These are phyloP conservation scores for Apiotrichum gamsii DNA, from an alignment of 1,284 basidiomycete species.

Conservation along the genomic window DNA sequence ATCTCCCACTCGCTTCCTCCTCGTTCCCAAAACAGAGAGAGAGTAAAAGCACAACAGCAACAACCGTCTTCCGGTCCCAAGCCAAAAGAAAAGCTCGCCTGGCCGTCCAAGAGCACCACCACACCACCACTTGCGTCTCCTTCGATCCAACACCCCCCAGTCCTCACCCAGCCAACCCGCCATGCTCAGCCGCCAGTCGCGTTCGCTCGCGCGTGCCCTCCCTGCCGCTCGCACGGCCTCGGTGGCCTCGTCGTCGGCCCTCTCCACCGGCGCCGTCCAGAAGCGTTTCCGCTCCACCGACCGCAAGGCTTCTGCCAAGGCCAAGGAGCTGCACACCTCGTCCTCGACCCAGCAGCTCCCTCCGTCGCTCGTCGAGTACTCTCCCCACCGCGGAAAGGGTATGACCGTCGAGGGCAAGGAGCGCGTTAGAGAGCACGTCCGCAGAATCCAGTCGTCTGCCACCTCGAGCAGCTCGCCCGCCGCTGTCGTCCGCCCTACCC, in stretches of 20 bases:
- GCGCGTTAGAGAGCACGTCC: conserved; percentile 62
- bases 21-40: too few relatives aligned
- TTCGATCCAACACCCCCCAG: too few relatives aligned
- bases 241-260: conserved; percentile 16
- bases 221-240: conserved; percentile 10
- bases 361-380: conserved; percentile 16
- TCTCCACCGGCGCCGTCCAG: conserved; percentile 13
- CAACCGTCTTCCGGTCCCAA: too few relatives aligned
- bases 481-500: conserved; percentile 50
- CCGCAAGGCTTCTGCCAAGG: conserved; percentile 1
- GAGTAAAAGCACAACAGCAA: too few relatives aligned
- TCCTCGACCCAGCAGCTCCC: conserved; percentile 17
- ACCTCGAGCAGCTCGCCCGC: conserved; percentile 55
- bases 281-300: conserved; percentile 26
- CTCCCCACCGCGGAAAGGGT: conserved; percentile 23
- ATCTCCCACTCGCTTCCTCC: too few relatives aligned
- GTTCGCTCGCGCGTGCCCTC: conserved; percentile 25
- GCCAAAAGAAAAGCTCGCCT: too few relatives aligned
- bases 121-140: too few relatives aligned
- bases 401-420: conserved; percentile 47
- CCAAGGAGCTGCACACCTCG: conserved; percentile 26
- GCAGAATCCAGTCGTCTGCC: conserved; percentile 63
- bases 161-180: conserved; percentile 1
- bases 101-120: too few relatives aligned
- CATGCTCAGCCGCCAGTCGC: conserved; percentile 34